Evolutionary conservation across 148 eudicot species (phyloP).

Genomic region (Fagopyrum homotropicum): DNA sequence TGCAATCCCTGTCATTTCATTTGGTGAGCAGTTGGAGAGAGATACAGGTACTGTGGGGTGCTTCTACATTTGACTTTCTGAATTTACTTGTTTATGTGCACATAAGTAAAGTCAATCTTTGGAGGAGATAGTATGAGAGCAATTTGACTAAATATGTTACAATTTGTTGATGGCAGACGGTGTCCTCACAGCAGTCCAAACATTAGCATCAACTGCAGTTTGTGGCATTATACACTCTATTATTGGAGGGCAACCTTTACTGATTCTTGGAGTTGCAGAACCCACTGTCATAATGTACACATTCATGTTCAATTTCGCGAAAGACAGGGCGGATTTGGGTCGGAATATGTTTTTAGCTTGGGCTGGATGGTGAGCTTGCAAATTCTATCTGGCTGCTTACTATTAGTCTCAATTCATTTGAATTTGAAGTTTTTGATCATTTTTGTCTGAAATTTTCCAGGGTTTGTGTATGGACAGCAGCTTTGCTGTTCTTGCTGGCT

Average conservation of each 20-base stretch:
- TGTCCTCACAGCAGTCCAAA: slow-evolving; percentile 74
- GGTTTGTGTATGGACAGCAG: slow-evolving; percentile 94
- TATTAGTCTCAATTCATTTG: too few relatives aligned
- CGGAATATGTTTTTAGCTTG: slow-evolving; percentile 68
- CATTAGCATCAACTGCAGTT: slow-evolving; percentile 68
- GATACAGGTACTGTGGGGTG: slow-evolving; percentile 35
- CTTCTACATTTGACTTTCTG: too few relatives aligned
- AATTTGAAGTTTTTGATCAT: too few relatives aligned
- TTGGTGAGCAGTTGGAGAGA: slow-evolving; percentile 82
- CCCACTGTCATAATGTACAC: too few relatives aligned
- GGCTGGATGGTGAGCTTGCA: slow-evolving; percentile 67
- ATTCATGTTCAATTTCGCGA: slow-evolving; percentile 40
- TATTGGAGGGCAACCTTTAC: slow-evolving; percentile 28
- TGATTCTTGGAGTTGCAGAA: too few relatives aligned
- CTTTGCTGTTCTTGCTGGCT: slow-evolving; percentile 63
- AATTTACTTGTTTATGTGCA: not conserved
- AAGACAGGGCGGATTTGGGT: slow-evolving; percentile 64
- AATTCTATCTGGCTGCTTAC: too few relatives aligned
- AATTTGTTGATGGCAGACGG: slow-evolving; percentile 39
- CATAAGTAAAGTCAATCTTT: not conserved
- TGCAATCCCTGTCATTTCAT: slow-evolving; percentile 85
- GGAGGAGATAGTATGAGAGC: not conserved
- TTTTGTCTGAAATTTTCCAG: slow-evolving; percentile 23
- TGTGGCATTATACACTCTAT: slow-evolving; percentile 91
- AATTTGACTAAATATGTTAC: not conserved